Conservation (phyloP, 805 yeast genomes). For the Isabelozyma heimii region DNA sequence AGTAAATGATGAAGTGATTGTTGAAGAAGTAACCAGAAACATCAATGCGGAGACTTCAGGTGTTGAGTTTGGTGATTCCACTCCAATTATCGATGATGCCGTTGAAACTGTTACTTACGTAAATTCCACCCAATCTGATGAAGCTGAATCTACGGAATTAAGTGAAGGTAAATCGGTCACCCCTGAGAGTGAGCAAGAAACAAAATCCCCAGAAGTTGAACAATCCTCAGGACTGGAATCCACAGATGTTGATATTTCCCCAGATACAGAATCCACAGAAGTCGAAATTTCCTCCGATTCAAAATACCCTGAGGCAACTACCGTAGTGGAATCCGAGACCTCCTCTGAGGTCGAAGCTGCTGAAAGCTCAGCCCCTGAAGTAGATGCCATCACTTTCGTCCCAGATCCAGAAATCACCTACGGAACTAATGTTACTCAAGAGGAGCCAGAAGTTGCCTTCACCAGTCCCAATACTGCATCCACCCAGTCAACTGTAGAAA, state of each 20-base stretch:
- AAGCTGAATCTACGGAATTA: not conserved
- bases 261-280: too few species aligned
- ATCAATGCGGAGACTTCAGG: conserved; percentile 11
- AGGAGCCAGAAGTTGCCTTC: not conserved
- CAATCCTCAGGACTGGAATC: too few species aligned
- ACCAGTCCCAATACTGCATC: not conserved
- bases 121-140: not conserved
- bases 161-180: not conserved
- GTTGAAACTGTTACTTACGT: not conserved
- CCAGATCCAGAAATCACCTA: not conserved
- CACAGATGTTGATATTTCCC: too few species aligned
- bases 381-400: not conserved
- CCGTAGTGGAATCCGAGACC: too few species aligned
- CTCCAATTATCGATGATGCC: not conserved
- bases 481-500: not conserved
- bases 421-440: not conserved
- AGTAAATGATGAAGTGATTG: conserved; percentile 6
- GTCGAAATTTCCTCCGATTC: too few species aligned
- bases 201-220: too few species aligned
- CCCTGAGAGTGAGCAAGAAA: too few species aligned
- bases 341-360: too few species aligned
- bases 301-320: too few species aligned
- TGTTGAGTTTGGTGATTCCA: conserved; percentile 8
- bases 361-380: too few species aligned
- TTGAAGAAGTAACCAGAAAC: conserved; percentile 15